Percentiles rank a stretch among this genome's conserved stretches.
Conservation (phyloP, 495 filamentous ascomycete species). For the Lasiosphaeriaceae sp. region DNA sequence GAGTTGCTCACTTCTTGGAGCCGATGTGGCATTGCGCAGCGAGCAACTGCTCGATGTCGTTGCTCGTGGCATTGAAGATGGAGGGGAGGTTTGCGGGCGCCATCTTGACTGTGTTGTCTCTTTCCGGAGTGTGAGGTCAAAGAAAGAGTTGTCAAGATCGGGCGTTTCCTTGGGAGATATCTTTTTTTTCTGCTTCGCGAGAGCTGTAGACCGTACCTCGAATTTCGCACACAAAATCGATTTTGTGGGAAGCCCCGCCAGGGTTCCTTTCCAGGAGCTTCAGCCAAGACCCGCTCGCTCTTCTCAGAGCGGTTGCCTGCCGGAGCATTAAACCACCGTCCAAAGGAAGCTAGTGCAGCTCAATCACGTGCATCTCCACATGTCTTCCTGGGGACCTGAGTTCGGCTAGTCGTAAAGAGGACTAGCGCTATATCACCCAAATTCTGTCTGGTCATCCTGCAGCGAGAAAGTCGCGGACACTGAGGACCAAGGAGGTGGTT, state of each 20-base stretch:
- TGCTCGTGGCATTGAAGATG: slow-evolving; percentile 65
- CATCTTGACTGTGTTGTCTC: slow-evolving; percentile 67
- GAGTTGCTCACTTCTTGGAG: slow-evolving; percentile 70
- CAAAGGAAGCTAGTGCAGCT: background rate
- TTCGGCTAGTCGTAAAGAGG: background rate
- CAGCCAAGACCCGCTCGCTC: background rate
- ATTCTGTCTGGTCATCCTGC: slow-evolving; percentile 20
- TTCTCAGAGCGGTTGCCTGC: background rate
- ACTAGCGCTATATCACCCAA: slow-evolving; percentile 24
- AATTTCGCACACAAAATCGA: slow-evolving; percentile 35
- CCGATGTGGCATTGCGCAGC: slow-evolving; percentile 95
- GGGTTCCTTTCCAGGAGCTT: slow-evolving; percentile 16
- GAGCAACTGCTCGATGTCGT: slow-evolving; percentile 98
- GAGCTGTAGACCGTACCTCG: slow-evolving; percentile 17
- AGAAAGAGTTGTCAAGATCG: slow-evolving; percentile 49
- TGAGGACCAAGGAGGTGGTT: background rate
- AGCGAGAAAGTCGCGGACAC: slow-evolving; percentile 22
- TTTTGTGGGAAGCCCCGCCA: slow-evolving; percentile 40
- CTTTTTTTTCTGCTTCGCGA: slow-evolving; percentile 30
- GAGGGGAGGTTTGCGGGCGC: slow-evolving; percentile 87
- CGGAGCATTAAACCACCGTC: slow-evolving; percentile 12
- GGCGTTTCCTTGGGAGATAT: slow-evolving; percentile 24
- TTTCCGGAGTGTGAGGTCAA: slow-evolving; percentile 40
- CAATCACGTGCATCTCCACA: background rate
- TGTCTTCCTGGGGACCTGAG: background rate